Conservation (phyloP, 257 asterid genomes). For the Penstemon eatonii region DNA sequence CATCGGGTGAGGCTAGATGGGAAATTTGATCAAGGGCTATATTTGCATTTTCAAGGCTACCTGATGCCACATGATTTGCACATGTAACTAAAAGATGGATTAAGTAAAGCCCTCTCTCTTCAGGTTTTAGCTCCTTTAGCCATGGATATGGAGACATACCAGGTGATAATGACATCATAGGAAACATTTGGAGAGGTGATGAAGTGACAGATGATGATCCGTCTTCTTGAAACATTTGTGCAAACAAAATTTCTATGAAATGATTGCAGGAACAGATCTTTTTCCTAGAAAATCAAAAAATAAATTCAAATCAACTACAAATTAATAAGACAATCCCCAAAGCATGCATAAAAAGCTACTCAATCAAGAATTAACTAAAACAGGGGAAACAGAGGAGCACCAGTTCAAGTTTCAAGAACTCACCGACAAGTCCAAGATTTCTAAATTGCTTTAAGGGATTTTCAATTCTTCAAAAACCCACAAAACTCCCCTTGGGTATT, state of each 20-base stretch:
- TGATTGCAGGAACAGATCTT: neutral
- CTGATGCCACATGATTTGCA: slow-evolving; percentile 77
- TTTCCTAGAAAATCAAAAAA: slow-evolving; percentile 5
- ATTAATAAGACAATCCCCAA: slow-evolving; percentile 1
- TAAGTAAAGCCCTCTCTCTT: slow-evolving; percentile 81
- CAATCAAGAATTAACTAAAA: slow-evolving; percentile 7
- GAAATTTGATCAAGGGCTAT: slow-evolving; percentile 87
- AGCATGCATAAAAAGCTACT: slow-evolving; percentile 8
- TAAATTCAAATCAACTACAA: slow-evolving; percentile 7
- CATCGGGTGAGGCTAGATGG: slow-evolving; percentile 77
- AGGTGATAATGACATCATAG: slow-evolving; percentile 57
- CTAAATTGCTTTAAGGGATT: slow-evolving; percentile 15
- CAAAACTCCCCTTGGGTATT: slow-evolving; percentile 4
- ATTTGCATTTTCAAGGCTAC: slow-evolving; percentile 80
- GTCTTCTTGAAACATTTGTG: slow-evolving; percentile 80
- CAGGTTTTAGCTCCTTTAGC: slow-evolving; percentile 85
- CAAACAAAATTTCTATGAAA: neutral
- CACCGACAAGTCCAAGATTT: slow-evolving; percentile 28
- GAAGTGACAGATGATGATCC: slow-evolving; percentile 85
- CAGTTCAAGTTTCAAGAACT: slow-evolving; percentile 21
- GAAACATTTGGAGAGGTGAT: slow-evolving; percentile 64
- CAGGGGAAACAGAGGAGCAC: neutral
- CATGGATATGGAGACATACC: slow-evolving; percentile 68
- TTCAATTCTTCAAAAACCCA: slow-evolving; percentile 26
- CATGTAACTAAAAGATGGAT: slow-evolving; percentile 82